A percentile compares a stretch with the other conserved stretches of the same genome.
phyloP scores from a whole-genome alignment of 2,329 filamentous ascomycete species.

The Botrytis pseudocinerea region DNA sequence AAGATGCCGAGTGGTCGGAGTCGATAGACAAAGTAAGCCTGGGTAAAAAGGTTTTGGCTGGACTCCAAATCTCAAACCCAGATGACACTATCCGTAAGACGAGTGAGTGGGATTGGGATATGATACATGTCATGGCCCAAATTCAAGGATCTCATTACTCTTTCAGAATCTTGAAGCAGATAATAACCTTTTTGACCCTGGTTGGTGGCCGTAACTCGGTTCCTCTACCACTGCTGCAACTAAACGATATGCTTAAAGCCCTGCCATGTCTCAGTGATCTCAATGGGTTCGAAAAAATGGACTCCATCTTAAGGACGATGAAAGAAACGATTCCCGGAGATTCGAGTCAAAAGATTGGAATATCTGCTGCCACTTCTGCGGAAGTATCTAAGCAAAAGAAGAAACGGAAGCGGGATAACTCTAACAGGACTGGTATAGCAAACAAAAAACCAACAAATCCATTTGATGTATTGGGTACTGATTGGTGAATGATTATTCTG shows the following conservation, averaged over 20 bases:
- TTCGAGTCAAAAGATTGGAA: neutral
- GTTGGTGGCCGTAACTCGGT: constrained; percentile 2
- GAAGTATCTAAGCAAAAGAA: constrained; percentile 27
- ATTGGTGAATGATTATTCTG: neutral
- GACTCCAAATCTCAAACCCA: neutral
- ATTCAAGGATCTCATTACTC: constrained; percentile 41
- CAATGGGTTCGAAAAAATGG: neutral
- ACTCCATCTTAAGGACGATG: neutral
- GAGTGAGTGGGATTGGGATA: constrained; percentile 37
- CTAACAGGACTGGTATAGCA: neutral
- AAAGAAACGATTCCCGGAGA: neutral
- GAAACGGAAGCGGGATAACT: constrained; percentile 27
- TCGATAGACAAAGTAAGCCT: constrained; percentile 32
- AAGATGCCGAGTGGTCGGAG: constrained; percentile 38
- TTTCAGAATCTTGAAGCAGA: constrained; percentile 40
- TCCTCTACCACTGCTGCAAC: constrained; percentile 21
- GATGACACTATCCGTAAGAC: neutral
- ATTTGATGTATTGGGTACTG: constrained; percentile 17
- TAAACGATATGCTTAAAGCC: constrained; percentile 29
- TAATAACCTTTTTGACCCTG: constrained; percentile 31
- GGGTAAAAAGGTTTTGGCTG: constrained; percentile 12
- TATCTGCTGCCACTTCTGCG: neutral
- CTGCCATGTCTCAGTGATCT: constrained; percentile 28
- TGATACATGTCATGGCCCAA: constrained; percentile 39
- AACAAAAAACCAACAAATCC: constrained; percentile 15